Evolutionary conservation across 306 rosid species (phyloP), one percentile per base, ranked within the genome.

Genomic region (Acacia confusa): DNA sequence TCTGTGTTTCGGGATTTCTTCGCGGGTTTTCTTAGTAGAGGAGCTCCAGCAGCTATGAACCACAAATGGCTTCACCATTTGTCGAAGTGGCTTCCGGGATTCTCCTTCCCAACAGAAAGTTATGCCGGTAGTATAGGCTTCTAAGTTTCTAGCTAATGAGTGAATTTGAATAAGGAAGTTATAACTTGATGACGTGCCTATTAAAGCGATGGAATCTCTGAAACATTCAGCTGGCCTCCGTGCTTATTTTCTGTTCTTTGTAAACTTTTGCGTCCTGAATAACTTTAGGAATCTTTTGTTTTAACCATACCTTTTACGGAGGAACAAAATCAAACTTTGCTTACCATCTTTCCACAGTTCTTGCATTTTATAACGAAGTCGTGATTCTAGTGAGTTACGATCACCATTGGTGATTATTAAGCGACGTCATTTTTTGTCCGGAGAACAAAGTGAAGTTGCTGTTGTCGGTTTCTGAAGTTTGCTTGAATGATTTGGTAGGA

Each of bases 1-100:
- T 48, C 50, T 68, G 72, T 67, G 73, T 38, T 78, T 75, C 32
- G 79, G 19, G 45, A 38, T 70, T 53, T 71, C 30, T 68, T 4
- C 20, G 53, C 17, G 77, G 38, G 22, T 32, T n/a, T 77, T 55
- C 48, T 66, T 9, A 19, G 65, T 55, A 27, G 41, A 53, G 79
- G 25, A 65, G 78, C 55, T 74, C 25, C 47, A 11, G 73, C 40
- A 34, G 61, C 61, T 41, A 41, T 32, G 27, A 72, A 68, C 15
- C 30, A 24, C 45, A 74, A n/a, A 22, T 74, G 58, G 67, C 32
- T 71, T 76, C 65, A 11, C 30, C 80, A 41, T 40, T 36, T 66
- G 55, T 53, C 82, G 9, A 77, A 11, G 68, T 68, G 63, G 78
- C 66, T 14, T 74, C 36, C 78, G 83, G 77, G 84, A 44, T 82